Conservation (phyloP, 2,329 filamentous ascomycete species). For the Biscogniauxia mediterranea region DNA sequence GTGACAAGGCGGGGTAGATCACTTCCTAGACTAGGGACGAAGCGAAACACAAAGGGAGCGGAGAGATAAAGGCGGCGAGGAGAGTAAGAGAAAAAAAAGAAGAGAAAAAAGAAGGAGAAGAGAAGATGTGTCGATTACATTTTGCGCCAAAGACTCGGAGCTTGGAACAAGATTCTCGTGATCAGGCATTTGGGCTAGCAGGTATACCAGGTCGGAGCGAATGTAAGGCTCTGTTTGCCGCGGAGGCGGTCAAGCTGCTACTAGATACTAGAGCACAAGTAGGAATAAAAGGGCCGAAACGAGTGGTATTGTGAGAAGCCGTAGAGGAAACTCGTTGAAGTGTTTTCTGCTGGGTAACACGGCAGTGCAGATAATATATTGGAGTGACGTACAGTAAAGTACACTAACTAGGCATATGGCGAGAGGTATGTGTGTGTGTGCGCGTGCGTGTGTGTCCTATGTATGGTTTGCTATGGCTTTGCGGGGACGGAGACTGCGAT, state of each 20-base stretch:
- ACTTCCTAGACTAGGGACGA: neutral
- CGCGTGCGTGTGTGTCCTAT: constrained; percentile 9
- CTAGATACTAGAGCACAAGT: constrained; percentile 23
- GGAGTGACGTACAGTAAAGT: constrained; percentile 10
- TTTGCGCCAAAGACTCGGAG: constrained; percentile 27
- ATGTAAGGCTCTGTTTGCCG: constrained; percentile 19
- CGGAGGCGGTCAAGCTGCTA: constrained; percentile 19
- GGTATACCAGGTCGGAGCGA: constrained; percentile 14
- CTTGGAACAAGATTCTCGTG: constrained; percentile 26
- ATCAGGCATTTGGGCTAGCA: constrained; percentile 29
- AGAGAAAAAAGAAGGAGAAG: constrained; percentile 3
- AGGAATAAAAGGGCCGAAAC: constrained; percentile 30
- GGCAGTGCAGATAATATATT: constrained; percentile 12
- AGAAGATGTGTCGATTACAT: constrained; percentile 25
- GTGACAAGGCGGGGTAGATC: constrained; percentile 14
- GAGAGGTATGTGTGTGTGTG: neutral
- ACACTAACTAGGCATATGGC: neutral
- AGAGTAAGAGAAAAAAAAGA: constrained; percentile 2
- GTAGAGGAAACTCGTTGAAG: constrained; percentile 17
- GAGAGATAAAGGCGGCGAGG: constrained; percentile 3
- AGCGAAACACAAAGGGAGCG: constrained; percentile 4
- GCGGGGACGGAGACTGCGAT: neutral
- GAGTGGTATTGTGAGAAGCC: constrained; percentile 23
- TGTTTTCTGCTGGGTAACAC: constrained; percentile 17
- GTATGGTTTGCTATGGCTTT: too few species aligned